Conservation (phyloP, 768 basidiomycete genomes). For the Holtermannia corniformis region DNA sequence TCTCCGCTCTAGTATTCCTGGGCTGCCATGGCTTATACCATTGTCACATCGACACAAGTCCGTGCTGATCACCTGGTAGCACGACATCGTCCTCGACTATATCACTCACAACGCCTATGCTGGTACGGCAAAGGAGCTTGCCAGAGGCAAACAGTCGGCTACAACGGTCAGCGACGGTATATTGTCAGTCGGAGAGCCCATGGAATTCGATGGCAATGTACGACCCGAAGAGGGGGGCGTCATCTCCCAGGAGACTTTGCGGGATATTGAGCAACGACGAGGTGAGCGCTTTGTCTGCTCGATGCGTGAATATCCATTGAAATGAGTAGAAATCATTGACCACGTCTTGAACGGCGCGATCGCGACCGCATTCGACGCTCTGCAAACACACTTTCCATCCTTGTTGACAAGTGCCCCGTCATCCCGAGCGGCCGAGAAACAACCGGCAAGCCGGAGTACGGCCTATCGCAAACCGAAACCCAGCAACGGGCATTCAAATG, state of each 20-base stretch:
- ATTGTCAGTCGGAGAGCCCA: not conserved
- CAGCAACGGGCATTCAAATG: not conserved
- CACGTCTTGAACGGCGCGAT: slow-evolving; percentile 68
- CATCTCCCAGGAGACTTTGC: slow-evolving; percentile 8
- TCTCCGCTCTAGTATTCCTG: too few species aligned
- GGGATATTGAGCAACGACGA: slow-evolving; percentile 17
- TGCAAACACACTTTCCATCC: slow-evolving; percentile 64
- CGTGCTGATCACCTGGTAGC: slow-evolving; percentile 9
- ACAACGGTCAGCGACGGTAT: too few species aligned
- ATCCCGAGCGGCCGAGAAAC: too few species aligned
- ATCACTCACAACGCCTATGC: slow-evolving; percentile 24
- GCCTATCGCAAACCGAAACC: too few species aligned
- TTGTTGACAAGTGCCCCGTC: slow-evolving; percentile 46
- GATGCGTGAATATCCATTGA: not conserved
- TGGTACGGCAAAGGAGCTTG: slow-evolving; percentile 21
- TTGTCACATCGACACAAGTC: not conserved
- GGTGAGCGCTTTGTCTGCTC: slow-evolving; percentile 13
- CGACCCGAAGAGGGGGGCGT: not conserved
- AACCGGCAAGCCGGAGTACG: too few species aligned
- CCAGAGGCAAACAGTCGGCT: not conserved
- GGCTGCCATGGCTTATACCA: too few species aligned
- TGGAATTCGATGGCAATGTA: not conserved
- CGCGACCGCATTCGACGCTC: slow-evolving; percentile 55
- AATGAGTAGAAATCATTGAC: slow-evolving; percentile 54
- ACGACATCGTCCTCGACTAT: slow-evolving; percentile 29